Evolutionary conservation across 129 eudicot species (phyloP), one percentile per base, ranked within the genome.

Genomic region (Artemisia argyi): DNA sequence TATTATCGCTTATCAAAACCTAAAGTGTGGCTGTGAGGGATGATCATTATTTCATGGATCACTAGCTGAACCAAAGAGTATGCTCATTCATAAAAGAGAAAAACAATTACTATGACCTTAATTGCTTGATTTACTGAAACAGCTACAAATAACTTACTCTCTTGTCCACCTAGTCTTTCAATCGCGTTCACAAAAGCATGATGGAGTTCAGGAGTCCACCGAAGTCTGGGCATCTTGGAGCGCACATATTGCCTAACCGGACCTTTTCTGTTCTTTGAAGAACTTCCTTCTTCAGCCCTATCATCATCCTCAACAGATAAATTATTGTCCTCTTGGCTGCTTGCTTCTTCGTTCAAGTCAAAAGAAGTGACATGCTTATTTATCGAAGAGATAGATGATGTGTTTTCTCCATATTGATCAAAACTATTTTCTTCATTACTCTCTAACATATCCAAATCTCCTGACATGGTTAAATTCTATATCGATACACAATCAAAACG

Each of bases 161-260:
- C 91, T 85, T 87, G 97, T 32, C 97, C 97, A 68, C 97, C 97
- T 30, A 91, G 85, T 78, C 91, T 83, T 73, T 85, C 83, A 59
- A 91, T 85, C 17, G 95, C 97, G 72, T 79, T 85, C 17, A 91
- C 95, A 78, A 91, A 91, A 56, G 97, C 81, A 26, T 79, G 88
- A 82, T 91, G 97, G 51, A 91, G 97, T 12, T 91, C 88, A 11
- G 91, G 95, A n/a, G 97, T 91, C 97, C 97, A 91, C 14, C 97
- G 82, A 15, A 91, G 97, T 84, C 97, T 76, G 14, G 97, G 97
- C 88, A 85, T 65, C 78, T 85, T 87, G 4, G 97, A 91, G 53
- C 97, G 83, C 30, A 87, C 82, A 57, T 91, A 91, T 75, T 84
- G 89, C 46, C 97, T 78, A 57, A 82, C 96, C 4, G 64, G 65